phyloP scores from a whole-genome alignment of 2,329 filamentous ascomycete species.

The Penicillium brevicompactum region DNA sequence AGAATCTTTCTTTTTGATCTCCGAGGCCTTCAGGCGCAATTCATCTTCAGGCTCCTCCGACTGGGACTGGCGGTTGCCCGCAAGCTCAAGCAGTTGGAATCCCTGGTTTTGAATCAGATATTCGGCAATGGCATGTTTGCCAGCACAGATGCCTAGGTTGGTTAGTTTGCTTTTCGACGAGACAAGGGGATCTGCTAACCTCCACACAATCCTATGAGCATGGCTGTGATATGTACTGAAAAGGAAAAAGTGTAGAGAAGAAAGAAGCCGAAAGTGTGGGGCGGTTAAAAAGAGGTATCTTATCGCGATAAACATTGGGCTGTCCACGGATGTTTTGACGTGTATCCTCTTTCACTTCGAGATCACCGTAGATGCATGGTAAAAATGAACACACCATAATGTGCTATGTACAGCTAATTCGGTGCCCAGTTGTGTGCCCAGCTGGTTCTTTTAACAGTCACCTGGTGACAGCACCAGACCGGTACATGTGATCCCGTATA shows the following conservation, averaged over 20 bases:
- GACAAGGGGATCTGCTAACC: conserved; percentile 35
- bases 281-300: conserved; percentile 1
- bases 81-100: conserved; percentile 73
- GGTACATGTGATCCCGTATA: background rate
- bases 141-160: conserved; percentile 78
- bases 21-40: conserved; percentile 29
- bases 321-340: background rate
- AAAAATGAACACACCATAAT: no score
- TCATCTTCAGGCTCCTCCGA: conserved; percentile 29
- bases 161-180: conserved; percentile 17
- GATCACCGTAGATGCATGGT: no score
- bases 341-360: background rate
- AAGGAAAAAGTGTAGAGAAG: conserved; percentile 1
- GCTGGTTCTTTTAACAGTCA: background rate
- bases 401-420: background rate
- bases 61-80: conserved; percentile 27
- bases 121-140: conserved; percentile 85
- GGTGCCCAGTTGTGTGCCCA: background rate
- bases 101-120: conserved; percentile 83
- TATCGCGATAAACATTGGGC: conserved; percentile 1
- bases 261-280: conserved; percentile 6
- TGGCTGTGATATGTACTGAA: conserved; percentile 22
- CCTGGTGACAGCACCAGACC: background rate
- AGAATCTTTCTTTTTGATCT: conserved; percentile 18
- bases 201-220: conserved; percentile 57